Percentiles rank a stretch among this genome's conserved stretches.
Evolutionary conservation across 1,284 basidiomycete species (phyloP).

Genomic region (Leccinum angustisporum): DNA sequence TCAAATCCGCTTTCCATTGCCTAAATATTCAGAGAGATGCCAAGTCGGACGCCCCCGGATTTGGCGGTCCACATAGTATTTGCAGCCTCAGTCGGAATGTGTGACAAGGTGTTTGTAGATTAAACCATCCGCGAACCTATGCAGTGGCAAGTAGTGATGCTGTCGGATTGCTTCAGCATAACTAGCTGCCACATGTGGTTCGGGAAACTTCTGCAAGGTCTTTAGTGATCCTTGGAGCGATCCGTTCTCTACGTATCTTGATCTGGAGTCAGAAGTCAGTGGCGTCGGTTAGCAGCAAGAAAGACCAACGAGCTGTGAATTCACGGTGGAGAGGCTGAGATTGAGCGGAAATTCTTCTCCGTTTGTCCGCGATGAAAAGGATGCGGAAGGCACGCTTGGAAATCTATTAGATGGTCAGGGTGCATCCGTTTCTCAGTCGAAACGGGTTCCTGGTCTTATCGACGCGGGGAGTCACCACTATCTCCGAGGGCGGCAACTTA

Average conservation of each 20-base stretch:
- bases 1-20: conserved; percentile 89
- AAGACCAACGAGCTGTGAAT: conserved; percentile 37
- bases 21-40: conserved; percentile 96
- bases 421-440: not conserved
- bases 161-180: conserved; percentile 53
- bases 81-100: conserved; percentile 92
- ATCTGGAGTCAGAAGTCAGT: conserved; percentile 14
- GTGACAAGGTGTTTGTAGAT: conserved; percentile 81
- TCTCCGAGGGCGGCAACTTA: not conserved
- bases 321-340: conserved; percentile 42
- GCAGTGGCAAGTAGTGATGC: conserved; percentile 35
- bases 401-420: not conserved
- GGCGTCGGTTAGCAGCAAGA: conserved; percentile 3
- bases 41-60: conserved; percentile 95
- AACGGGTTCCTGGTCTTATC: not conserved
- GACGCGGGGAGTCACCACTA: not conserved
- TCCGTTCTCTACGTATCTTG: conserved; percentile 89
- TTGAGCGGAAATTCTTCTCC: not conserved
- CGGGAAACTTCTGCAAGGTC: conserved; percentile 89
- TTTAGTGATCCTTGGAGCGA: conserved; percentile 88
- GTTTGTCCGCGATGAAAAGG: not conserved
- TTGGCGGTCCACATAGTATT: conserved; percentile 93
- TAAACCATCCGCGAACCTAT: conserved; percentile 87
- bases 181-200: conserved; percentile 74
- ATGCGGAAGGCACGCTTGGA: not conserved